Evolutionary conservation across 306 rosid genomes (phyloP), one percentile per base, ranked within the genome.

Genomic region (Lotus japonicus): DNA sequence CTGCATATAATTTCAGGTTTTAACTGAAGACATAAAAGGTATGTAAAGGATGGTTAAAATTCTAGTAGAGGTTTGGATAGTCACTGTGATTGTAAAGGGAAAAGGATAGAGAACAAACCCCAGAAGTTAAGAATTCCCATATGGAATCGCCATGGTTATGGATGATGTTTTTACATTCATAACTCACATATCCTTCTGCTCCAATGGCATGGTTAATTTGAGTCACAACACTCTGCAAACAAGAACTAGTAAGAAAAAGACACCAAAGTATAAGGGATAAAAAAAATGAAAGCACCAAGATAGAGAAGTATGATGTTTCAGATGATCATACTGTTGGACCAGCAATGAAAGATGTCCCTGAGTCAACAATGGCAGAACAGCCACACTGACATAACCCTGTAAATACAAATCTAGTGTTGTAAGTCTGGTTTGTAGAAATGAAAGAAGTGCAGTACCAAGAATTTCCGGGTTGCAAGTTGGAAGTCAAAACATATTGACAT

Each of bases 341-440:
- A 59, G 86, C 95, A 75, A 85, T 65, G 71, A 88, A 66, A 19
- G 95, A 85, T 61, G 95, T 85, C 74, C 90, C 88, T 51, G 90
- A 88, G 75, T 88, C 90, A 21, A 90, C 88, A 45, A 88, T 83
- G 19, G 88, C 87, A 2, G 90, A 72, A 78, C 90, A 88, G 39
- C 88, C 85, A 26, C 64, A 19, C 0, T 79, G 75, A 77, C 88
- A 88, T 73, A 85, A 83, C 42, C 85, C 95, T 85, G 84, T 44
- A 42, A 73, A 28, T 45, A 4, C 4, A 43, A 43, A 43, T 11
- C 12, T 12, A 9, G 5, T 12, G 5, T 31, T 31, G 36, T 31
- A 31, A 31, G 36, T 0, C 7, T 5, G 5, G n/a, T 43, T 6
- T 10, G 6, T 43, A 15, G 49, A 43, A 43, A 43, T 43, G 49